These are phyloP conservation scores for Nicotiana otophora DNA, from an alignment of 257 asterid species.

Conservation along the genomic window DNA sequence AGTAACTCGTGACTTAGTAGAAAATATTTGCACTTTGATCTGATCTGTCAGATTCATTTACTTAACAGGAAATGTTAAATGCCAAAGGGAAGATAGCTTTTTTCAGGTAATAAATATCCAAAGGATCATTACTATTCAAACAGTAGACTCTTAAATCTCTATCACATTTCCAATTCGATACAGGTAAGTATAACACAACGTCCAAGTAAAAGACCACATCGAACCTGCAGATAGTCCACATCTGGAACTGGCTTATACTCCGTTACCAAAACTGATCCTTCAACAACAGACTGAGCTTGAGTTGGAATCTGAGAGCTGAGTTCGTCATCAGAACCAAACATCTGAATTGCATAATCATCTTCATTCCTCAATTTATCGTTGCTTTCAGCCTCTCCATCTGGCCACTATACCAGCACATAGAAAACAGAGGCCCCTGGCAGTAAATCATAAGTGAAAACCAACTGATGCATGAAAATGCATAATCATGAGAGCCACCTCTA, in stretches of 20 bases:
- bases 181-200: not conserved
- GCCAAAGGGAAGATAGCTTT: not conserved
- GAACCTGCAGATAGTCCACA: conserved; percentile 95
- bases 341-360: conserved; percentile 43
- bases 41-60: not conserved
- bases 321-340: conserved; percentile 77
- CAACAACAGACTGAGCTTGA: conserved; percentile 75
- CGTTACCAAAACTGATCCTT: conserved; percentile 70
- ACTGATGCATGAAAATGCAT: conserved; percentile 40
- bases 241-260: conserved; percentile 79
- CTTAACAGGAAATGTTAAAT: not conserved
- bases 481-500: not conserved
- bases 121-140: not conserved
- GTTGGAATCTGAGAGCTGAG: conserved; percentile 65
- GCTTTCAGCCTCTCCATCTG: conserved; percentile 47
- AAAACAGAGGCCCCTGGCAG: conserved; percentile 90
- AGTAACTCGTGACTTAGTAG: not conserved
- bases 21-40: not conserved
- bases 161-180: not conserved
- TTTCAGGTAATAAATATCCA: not conserved
- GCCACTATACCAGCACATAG: conserved; percentile 94
- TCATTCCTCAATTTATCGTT: conserved; percentile 33
- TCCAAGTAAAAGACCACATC: conserved; percentile 5
- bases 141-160: not conserved
- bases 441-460: conserved; percentile 91